Conservation (phyloP, 805 yeast species). For the Wickerhamomyces queroliae region DNA sequence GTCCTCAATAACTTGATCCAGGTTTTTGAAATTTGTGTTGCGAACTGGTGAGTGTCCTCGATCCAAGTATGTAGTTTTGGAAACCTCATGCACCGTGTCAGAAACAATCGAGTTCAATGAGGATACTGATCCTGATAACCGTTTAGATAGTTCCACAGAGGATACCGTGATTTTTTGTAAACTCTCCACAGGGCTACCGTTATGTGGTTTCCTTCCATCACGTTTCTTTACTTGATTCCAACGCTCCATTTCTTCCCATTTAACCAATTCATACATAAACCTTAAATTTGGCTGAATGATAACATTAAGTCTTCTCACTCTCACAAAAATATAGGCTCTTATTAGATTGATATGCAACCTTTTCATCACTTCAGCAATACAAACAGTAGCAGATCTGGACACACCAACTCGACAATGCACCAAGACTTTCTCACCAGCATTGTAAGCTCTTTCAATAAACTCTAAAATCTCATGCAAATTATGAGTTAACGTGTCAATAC, state of each 20-base stretch:
- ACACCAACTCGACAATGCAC: slow-evolving; percentile 97
- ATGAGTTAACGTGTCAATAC: slow-evolving; percentile 68
- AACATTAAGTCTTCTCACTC: slow-evolving; percentile 84
- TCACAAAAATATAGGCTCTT: slow-evolving; percentile 79
- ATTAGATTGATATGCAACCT: slow-evolving; percentile 62
- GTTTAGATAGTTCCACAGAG: not conserved
- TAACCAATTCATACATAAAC: slow-evolving; percentile 84
- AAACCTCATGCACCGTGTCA: not conserved
- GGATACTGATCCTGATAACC: slow-evolving; percentile 5
- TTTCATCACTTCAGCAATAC: slow-evolving; percentile 92
- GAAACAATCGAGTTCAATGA: slow-evolving; percentile 6
- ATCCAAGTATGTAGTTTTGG: not conserved
- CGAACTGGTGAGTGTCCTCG: slow-evolving; percentile 1
- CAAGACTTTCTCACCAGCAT: slow-evolving; percentile 44
- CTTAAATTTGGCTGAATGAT: slow-evolving; percentile 91
- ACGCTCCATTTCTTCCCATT: slow-evolving; percentile 43
- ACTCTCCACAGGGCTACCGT: not conserved
- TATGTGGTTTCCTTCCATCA: slow-evolving; percentile 1
- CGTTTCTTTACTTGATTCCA: not conserved
- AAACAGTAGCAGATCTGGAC: slow-evolving; percentile 90
- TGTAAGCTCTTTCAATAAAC: slow-evolving; percentile 53
- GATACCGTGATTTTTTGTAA: not conserved
- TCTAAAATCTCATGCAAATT: slow-evolving; percentile 59
- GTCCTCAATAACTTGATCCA: slow-evolving; percentile 6
- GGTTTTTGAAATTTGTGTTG: not conserved